These are phyloP conservation scores for Suhomyces kunorum DNA, from an alignment of 1,139 yeast genomes.

Conservation along the genomic window DNA sequence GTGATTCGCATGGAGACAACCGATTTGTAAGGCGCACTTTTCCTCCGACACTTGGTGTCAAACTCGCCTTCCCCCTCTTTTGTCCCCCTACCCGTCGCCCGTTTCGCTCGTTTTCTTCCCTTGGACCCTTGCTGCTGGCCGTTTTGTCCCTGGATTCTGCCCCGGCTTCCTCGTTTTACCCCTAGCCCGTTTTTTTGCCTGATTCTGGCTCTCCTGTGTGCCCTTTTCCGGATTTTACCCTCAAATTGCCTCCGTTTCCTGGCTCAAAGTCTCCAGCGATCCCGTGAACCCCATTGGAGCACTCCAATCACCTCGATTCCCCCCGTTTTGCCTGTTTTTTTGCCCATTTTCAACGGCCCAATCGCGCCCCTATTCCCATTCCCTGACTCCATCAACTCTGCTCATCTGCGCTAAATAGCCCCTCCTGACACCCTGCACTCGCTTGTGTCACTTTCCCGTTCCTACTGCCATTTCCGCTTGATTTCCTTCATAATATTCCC, in stretches of 20 bases:
- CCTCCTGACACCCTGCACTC: no score
- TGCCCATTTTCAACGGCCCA: no score
- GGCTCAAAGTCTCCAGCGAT: no score
- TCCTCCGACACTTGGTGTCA: not conserved
- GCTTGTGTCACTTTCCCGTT: no score
- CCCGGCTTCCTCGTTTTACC: not conserved
- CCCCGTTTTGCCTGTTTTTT: not conserved
- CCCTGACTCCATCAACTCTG: no score
- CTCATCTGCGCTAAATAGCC: no score
- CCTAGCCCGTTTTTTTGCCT: no score
- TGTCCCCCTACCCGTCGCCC: not conserved
- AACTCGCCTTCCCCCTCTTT: not conserved
- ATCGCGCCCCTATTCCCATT: no score
- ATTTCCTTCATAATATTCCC: not conserved
- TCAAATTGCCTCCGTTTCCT: not conserved
- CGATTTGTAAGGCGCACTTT: not conserved
- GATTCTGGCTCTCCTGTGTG: no score
- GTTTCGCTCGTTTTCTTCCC: not conserved
- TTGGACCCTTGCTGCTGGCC: no score
- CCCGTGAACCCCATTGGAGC: no score
- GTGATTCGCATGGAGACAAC: constrained; percentile 7
- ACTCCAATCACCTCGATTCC: no score
- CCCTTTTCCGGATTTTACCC: not conserved
- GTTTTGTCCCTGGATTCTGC: not conserved
- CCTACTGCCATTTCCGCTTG: not conserved